These are phyloP conservation scores for Botrytis medusae DNA, from an alignment of 2,329 filamentous ascomycete species.

Conservation along the genomic window DNA sequence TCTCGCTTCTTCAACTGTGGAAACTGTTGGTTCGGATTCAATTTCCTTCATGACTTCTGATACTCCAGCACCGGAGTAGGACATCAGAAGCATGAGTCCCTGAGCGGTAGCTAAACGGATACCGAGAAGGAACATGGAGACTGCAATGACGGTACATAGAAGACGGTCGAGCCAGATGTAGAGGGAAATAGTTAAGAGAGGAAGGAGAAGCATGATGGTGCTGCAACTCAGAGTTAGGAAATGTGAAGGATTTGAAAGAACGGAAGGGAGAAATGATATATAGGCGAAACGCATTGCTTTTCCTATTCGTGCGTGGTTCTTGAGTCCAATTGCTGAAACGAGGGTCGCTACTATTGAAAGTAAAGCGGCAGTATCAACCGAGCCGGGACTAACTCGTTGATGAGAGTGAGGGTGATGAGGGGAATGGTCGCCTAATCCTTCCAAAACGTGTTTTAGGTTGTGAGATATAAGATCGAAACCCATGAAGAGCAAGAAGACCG, in stretches of 20 bases:
- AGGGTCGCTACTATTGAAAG: slow-evolving; percentile 81
- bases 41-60: slow-evolving; percentile 78
- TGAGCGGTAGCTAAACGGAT: slow-evolving; percentile 80
- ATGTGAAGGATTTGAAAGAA: slow-evolving; percentile 94
- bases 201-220: slow-evolving; percentile 73
- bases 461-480: slow-evolving; percentile 94
- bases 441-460: slow-evolving; percentile 88
- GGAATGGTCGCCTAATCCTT: slow-evolving; percentile 66
- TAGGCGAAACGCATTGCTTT: slow-evolving; percentile 86
- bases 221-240: slow-evolving; percentile 91
- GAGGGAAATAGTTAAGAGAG: slow-evolving; percentile 76
- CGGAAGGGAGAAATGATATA: slow-evolving; percentile 75
- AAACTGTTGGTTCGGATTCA: slow-evolving; percentile 73
- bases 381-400: slow-evolving; percentile 68
- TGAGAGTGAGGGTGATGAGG: slow-evolving; percentile 71
- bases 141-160: slow-evolving; percentile 77
- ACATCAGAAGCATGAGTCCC: slow-evolving; percentile 95
- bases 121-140: slow-evolving; percentile 86
- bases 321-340: slow-evolving; percentile 80
- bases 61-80: slow-evolving; percentile 53
- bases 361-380: slow-evolving; percentile 76
- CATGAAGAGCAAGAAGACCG: slow-evolving; percentile 94
- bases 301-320: slow-evolving; percentile 89
- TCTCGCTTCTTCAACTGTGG: slow-evolving; percentile 80
- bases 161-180: slow-evolving; percentile 81